Evolutionary conservation across 1,284 basidiomycete genomes (phyloP), one percentile per base, ranked within the genome.

Genomic region (Puccinia horiana): DNA sequence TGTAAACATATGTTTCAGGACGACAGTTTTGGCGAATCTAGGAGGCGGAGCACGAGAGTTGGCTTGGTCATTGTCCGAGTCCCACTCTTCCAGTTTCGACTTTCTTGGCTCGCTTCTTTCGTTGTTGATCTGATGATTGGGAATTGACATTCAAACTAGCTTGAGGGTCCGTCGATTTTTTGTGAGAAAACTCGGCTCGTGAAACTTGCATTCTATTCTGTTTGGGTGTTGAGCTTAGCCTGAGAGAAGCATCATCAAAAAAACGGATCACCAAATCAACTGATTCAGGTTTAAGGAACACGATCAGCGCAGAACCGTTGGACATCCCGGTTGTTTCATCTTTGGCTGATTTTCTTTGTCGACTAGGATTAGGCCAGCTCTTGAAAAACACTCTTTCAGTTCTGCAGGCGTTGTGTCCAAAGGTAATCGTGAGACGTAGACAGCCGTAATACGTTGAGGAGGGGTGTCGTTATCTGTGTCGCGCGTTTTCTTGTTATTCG

Each of bases 211-310:
- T 98, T 81, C 91, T 89, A 0, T 88, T 85, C 90, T 92, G 81
- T 86, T 90, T 84, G 23, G 82, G 83, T 74, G 90, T 87, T 83
- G 94, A 92, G 1, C 94, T 95, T n/a, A 96, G 86, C 80, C 95
- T 89, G 83, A 99, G 88, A 86, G 96, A 94, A 0, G 94, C 94
- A 83, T 98, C 96, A 87, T 98, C 96, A 82, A 99, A 89, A 83
- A 99, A 89, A 83, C 90, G 93, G 80, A 95, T 88, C 1, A 95
- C 96, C 77, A 99, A 89, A 16, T 90, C 88, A 23, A 99, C 97
- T 42, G 93, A 95, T 83, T 96, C 96, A 86, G 96, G 94, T 87
- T 98, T 98, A 89, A 98, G 97, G 87, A 94, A 99, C 69, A 98
- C 95, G 82, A 99, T 92, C 83, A 99, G 88, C 0, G 96, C 96